Evolutionary conservation across 805 yeast genomes (phyloP).

Genomic region (Teunomyces funiuensis): DNA sequence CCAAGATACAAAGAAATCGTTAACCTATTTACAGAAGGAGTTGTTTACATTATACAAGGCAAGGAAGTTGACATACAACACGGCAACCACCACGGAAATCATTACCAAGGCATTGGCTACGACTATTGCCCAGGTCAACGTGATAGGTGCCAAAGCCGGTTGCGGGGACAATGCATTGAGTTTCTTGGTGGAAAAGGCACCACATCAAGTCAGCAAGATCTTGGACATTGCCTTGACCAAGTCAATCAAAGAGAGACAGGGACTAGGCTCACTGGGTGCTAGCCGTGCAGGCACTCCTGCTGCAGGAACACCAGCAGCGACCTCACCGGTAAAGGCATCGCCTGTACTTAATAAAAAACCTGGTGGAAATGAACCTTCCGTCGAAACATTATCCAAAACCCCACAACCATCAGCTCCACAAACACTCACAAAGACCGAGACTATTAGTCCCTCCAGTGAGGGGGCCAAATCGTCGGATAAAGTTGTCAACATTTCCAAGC

Average conservation of each 20-base stretch:
- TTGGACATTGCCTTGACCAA: constrained; percentile 80
- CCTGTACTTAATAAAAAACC: background rate
- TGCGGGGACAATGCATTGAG: constrained; percentile 76
- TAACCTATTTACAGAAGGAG: constrained; percentile 84
- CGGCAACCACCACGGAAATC: constrained; percentile 79
- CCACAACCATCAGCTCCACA: background rate
- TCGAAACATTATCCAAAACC: background rate
- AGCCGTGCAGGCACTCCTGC: constrained; percentile 16
- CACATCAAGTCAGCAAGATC: constrained; percentile 75
- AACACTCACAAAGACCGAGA: background rate
- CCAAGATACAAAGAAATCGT: constrained; percentile 67
- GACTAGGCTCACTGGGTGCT: constrained; percentile 18
- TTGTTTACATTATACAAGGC: constrained; percentile 77
- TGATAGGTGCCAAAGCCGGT: constrained; percentile 83
- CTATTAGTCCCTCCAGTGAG: background rate
- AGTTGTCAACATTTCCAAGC: constrained; percentile 13
- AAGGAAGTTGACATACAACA: constrained; percentile 65
- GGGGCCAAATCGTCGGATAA: background rate
- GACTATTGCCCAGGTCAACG: constrained; percentile 87
- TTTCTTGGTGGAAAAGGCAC: constrained; percentile 76
- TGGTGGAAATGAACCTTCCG: background rate
- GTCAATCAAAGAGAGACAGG: constrained; percentile 54
- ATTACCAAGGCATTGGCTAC: constrained; percentile 90
- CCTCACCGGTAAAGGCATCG: constrained; percentile 6
- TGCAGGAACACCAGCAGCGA: constrained; percentile 1